Evolutionary conservation across 768 basidiomycete species (phyloP), one percentile per base, ranked within the genome.

Genomic region (Macrocybe gigantea): DNA sequence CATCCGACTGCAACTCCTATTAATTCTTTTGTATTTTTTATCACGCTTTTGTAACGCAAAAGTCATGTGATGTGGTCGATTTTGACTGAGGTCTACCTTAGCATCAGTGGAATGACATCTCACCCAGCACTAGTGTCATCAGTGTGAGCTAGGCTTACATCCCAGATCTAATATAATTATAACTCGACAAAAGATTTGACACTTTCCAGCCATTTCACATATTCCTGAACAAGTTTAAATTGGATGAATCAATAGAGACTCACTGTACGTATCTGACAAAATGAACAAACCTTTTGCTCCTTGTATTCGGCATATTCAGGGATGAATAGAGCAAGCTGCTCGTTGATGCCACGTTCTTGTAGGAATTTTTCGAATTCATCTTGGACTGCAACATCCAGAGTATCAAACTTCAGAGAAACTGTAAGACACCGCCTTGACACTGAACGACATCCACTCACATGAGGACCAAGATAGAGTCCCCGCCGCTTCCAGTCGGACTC

Each of bases 401-500:
- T 88, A 49, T 93, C 90, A 59, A 96, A 98, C 81, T 90, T 65
- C 39, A 7, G 42, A 47, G 31, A 13, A 13, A 38, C 7, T 15
- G 41, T 31, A 38, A 9, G 34, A 29, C 34, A 36, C 41, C 33
- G 37, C 6, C 11, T 39, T 33, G 4, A 13, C 1, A 36, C 12
- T 32, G 12, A 34, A 49, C 12, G 14, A 42, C 13, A 9, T 22
- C 29, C 22, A 53, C 70, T 49, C 55, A 88, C 83, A 72, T 87
- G 83, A 44, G 94, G 95, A 1, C 95, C 95, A 61, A 95, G 82
- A 74, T 96, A 98, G 54, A 88, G 69, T 1, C 88, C 92, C 13
- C 93, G 80, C 41, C 94, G 82, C 63, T 86, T 88, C 92, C 90
- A 97, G 69, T 97, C 93, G 6, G 88, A 86, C 53, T 98, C 93